Evolutionary conservation across 768 basidiomycete species (phyloP).

Genomic region (Omphalotus guepiniiformis): DNA sequence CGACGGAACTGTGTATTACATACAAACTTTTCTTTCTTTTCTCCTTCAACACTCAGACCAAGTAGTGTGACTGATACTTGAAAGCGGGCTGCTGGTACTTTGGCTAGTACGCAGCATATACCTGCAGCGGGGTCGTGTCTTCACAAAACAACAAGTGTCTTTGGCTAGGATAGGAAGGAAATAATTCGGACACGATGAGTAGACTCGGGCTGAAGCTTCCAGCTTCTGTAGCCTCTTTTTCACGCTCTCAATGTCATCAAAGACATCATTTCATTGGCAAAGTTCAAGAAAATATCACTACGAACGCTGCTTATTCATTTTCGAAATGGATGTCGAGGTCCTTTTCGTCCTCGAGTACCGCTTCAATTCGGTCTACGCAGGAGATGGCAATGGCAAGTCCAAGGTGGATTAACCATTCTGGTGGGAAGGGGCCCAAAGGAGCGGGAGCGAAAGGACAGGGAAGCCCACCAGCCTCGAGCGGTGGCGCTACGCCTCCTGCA

Average conservation of each 20-base stretch:
- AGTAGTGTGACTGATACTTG: too few species aligned
- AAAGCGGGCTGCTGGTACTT: too few species aligned
- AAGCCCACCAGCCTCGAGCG: not conserved
- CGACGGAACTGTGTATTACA: too few species aligned
- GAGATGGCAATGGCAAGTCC: slow-evolving; percentile 6
- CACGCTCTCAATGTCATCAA: not conserved
- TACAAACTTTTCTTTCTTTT: too few species aligned
- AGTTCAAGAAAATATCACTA: not conserved
- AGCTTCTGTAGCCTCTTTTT: not conserved
- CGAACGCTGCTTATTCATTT: too few species aligned
- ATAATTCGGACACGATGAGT: slow-evolving; percentile 7
- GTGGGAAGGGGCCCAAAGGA: too few species aligned
- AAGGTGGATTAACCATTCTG: slow-evolving; percentile 7
- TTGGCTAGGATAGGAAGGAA: too few species aligned
- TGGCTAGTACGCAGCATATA: too few species aligned
- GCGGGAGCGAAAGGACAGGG: too few species aligned
- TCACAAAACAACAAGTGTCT: too few species aligned
- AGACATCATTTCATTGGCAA: not conserved
- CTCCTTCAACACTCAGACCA: too few species aligned
- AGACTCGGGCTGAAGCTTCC: slow-evolving; percentile 5
- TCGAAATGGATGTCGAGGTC: slow-evolving; percentile 7
- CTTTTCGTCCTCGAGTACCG: not conserved
- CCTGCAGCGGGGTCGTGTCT: too few species aligned
- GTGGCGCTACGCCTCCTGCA: not conserved
- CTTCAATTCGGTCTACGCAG: not conserved